Evolutionary conservation across 1,139 yeast genomes (phyloP), one percentile per base, ranked within the genome.

Genomic region (Hansenula anomala): DNA sequence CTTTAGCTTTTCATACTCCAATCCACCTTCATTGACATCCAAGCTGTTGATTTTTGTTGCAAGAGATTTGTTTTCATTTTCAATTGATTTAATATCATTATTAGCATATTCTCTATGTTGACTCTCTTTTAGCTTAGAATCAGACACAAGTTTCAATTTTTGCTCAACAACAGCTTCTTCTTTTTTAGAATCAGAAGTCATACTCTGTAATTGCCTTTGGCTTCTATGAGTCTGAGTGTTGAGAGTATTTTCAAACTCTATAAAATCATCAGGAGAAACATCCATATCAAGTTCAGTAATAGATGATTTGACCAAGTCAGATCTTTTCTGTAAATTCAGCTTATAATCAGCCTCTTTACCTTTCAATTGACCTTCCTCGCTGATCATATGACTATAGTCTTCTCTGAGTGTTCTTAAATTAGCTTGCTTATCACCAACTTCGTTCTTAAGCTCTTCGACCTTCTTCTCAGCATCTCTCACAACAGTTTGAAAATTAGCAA

Each of bases 331-430:
- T 17, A 56, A 23, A 38, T 69, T 66, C 10, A 47, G 45, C 15
- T 61, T 52, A 43, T 67, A 60, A 6, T 63, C 64, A 3, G 63
- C 64, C 36, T 68, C 68, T 31, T 73, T 71, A 0, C 80, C 75
- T 39, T 66, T 67, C 36, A 81, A 61, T 35, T 78, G 73, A 3
- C 94, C 95, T 46, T 78, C 78, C 34, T 66, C 54, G 25, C 78
- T 63, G 8, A 75, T 69, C 17, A 68, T 55, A 2, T 58, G 58
- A 46, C 74, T 73, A 38, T 70, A 67, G 6, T 59, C 51, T 1
- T 51, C 51, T 36, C 78, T 64, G 3, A 56, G 36, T 0, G 34
- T 35, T 8, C 46, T 51, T 27, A 73, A 39, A 9, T 45, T 39
- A 1, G 28, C 30, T 18, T 50, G 53, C n/a, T 52, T 47, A 1